These are phyloP conservation scores for Gomphus bonarii DNA, from an alignment of 1,284 basidiomycete species.

Conservation along the genomic window DNA sequence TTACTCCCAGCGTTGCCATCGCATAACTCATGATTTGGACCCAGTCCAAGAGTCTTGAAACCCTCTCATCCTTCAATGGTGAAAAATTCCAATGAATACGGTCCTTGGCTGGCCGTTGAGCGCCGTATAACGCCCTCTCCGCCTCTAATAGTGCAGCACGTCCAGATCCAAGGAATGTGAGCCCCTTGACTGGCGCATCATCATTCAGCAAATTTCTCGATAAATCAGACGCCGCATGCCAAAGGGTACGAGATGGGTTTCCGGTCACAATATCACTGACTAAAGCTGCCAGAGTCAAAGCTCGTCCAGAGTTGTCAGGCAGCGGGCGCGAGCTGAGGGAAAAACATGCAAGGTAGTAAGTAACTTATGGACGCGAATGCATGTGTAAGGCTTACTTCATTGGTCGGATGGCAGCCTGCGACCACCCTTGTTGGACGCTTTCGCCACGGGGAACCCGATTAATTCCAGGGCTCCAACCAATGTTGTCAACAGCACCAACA, in stretches of 20 bases:
- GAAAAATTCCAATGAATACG: conserved; percentile 34
- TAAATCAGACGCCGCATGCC: conserved; percentile 44
- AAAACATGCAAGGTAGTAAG: background rate
- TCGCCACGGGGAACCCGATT: no score
- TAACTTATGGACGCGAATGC: no score
- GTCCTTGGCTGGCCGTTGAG: conserved; percentile 44
- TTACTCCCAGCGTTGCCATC: conserved; percentile 53
- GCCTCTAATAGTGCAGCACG: conserved; percentile 43
- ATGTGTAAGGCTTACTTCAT: background rate
- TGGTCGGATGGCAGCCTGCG: background rate
- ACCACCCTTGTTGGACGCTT: background rate
- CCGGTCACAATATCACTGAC: conserved; percentile 19
- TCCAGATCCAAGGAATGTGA: conserved; percentile 41
- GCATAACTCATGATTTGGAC: conserved; percentile 45
- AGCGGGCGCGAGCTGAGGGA: background rate
- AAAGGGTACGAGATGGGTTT: conserved; percentile 46
- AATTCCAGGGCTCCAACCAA: background rate
- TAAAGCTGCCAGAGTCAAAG: conserved; percentile 19
- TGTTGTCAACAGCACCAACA: background rate
- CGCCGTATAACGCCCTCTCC: conserved; percentile 46
- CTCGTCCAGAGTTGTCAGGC: background rate
- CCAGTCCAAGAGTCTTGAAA: conserved; percentile 46
- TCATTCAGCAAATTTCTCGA: conserved; percentile 24
- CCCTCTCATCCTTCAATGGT: conserved; percentile 54
- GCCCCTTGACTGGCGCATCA: conserved; percentile 27